These are phyloP conservation scores for Bassia scoparia DNA, from an alignment of 148 eudicot genomes.

Conservation along the genomic window DNA sequence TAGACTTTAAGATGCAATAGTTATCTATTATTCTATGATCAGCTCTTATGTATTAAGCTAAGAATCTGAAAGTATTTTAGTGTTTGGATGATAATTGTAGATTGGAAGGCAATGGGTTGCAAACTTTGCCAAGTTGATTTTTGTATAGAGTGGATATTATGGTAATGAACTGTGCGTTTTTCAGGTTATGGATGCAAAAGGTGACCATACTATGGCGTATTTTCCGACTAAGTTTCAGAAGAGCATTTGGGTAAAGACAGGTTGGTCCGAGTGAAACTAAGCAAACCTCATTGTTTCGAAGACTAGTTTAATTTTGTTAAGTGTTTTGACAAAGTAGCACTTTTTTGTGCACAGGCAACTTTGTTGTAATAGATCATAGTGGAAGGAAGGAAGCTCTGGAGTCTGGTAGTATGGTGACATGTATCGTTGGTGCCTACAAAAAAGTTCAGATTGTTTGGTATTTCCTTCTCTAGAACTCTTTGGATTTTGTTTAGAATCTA, in stretches of 20 bases:
- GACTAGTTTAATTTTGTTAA: no score
- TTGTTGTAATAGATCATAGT: constrained; percentile 82
- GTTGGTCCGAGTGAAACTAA: constrained; percentile 29
- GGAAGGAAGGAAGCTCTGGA: constrained; percentile 82
- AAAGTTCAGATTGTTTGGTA: constrained; percentile 62
- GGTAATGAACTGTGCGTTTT: not conserved
- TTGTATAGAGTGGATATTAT: not conserved
- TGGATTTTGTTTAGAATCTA: not conserved
- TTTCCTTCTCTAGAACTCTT: not conserved
- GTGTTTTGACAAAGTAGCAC: not conserved
- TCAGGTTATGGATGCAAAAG: constrained; percentile 71
- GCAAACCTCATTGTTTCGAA: no score
- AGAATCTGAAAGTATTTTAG: no score
- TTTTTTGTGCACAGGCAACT: constrained; percentile 51
- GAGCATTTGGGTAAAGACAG: constrained; percentile 95
- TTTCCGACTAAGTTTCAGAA: constrained; percentile 95
- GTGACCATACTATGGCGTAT: constrained; percentile 60
- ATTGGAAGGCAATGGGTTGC: not conserved
- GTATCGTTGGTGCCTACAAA: constrained; percentile 65
- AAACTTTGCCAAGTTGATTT: not conserved
- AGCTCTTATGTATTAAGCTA: not conserved
- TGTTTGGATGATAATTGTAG: not conserved
- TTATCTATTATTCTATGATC: no score
- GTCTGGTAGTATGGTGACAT: constrained; percentile 80
- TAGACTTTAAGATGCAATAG: not conserved